Percentiles rank a stretch among this genome's conserved stretches.
Conservation (phyloP, 805 yeast species). For the Metschnikowia proteae region DNA sequence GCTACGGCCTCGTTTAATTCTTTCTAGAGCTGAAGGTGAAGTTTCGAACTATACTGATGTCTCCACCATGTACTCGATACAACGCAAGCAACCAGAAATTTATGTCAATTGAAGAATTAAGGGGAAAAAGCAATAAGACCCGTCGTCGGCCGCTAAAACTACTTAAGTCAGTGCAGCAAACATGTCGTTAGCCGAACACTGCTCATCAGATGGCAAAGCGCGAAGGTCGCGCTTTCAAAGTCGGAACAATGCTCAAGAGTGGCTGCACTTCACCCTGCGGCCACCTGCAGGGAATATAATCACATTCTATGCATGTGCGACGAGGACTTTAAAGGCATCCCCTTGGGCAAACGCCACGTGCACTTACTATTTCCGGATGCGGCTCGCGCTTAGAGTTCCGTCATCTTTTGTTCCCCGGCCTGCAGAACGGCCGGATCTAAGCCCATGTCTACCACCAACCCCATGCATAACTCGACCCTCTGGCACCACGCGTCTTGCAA, state of each 20-base stretch:
- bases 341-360: background rate
- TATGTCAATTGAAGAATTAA: too few species aligned
- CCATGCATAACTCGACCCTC: background rate
- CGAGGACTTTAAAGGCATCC: background rate
- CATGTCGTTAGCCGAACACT: background rate
- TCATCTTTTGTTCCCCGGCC: background rate
- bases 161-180: too few species aligned
- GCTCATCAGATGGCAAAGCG: background rate
- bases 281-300: background rate
- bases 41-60: too few species aligned
- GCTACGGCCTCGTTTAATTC: too few species aligned
- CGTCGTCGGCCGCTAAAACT: too few species aligned
- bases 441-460: background rate
- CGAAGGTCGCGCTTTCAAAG: slow-evolving; percentile 3
- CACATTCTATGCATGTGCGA: slow-evolving; percentile 4
- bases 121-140: too few species aligned
- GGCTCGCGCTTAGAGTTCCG: background rate
- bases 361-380: background rate
- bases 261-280: background rate
- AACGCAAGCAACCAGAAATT: too few species aligned
- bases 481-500: background rate
- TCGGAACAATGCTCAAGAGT: background rate
- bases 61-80: too few species aligned
- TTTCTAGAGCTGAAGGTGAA: too few species aligned
- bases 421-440: background rate